Percentiles rank a stretch among this genome's conserved stretches.
These are phyloP conservation scores for Lachancea sp. DNA, from an alignment of 805 yeast species.

Conservation along the genomic window DNA sequence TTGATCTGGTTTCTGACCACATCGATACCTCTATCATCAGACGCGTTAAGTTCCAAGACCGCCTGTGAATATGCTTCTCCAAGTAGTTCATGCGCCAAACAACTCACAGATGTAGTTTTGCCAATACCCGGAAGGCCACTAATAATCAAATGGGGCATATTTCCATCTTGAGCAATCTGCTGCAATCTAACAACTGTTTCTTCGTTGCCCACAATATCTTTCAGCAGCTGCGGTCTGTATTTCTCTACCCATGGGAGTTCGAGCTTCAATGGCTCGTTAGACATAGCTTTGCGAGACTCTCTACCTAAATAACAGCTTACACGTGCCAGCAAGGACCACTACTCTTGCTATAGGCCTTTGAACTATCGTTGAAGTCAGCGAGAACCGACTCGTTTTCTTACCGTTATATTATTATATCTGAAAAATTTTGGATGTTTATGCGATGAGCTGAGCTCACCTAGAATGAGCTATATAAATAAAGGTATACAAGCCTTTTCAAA, in stretches of 20 bases:
- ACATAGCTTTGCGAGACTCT: conserved; percentile 1
- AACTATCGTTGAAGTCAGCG: background rate
- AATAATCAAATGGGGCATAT: conserved; percentile 93
- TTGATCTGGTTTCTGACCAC: conserved; percentile 91
- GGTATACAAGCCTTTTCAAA: background rate
- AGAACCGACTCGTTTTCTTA: background rate
- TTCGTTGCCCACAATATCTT: conserved; percentile 88
- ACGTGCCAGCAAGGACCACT: background rate
- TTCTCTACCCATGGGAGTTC: conserved; percentile 77
- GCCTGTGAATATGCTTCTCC: conserved; percentile 74
- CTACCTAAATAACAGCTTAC: background rate
- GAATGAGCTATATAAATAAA: background rate
- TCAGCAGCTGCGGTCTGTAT: conserved; percentile 72
- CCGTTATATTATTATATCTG: background rate
- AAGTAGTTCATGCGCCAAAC: conserved; percentile 77
- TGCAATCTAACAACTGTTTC: conserved; percentile 82
- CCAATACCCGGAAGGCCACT: conserved; percentile 98
- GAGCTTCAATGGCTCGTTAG: conserved; percentile 12
- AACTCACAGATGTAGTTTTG: conserved; percentile 88
- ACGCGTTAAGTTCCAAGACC: conserved; percentile 87
- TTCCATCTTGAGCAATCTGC: conserved; percentile 85
- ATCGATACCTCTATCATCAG: conserved; percentile 96
- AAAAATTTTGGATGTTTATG: conserved; percentile 1
- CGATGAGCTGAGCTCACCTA: conserved; percentile 3
- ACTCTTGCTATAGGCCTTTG: background rate